phyloP scores from a whole-genome alignment of 306 rosid genomes.

The Rosa multiflora region DNA sequence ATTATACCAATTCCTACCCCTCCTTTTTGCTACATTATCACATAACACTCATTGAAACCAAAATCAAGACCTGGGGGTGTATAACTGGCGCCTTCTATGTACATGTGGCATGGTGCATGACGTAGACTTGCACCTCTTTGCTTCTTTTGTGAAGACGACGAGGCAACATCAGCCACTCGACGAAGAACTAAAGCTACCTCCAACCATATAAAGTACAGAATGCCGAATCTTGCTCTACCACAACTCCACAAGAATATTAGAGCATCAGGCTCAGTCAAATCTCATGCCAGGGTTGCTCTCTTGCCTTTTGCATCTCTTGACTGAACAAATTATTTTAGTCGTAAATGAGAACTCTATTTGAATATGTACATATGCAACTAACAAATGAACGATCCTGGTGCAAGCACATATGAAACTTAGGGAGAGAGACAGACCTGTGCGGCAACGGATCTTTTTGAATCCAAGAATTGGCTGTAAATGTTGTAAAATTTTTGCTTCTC shows the following conservation, averaged over 20 bases:
- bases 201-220: neutral
- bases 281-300: conserved; percentile 87
- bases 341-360: conserved; percentile 9
- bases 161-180: neutral
- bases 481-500: conserved; percentile 75
- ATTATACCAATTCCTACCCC: neutral
- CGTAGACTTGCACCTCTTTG: neutral
- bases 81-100: neutral
- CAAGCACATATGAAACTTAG: neutral
- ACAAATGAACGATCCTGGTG: neutral
- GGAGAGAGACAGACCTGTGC: conserved; percentile 60
- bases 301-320: conserved; percentile 92
- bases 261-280: neutral
- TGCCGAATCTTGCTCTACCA: neutral
- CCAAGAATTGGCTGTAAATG: conserved; percentile 75
- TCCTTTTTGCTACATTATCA: neutral
- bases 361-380: neutral
- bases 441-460: conserved; percentile 76
- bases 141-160: neutral
- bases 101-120: neutral
- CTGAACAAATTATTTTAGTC: conserved; percentile 37
- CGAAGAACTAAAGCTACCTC: neutral
- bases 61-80: neutral
- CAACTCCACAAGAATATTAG: neutral
- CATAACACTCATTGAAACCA: neutral